Base-by-base conservation (phyloP, 495 filamentous ascomycete genomes). In the Tetracladium marchalianum region DNA sequence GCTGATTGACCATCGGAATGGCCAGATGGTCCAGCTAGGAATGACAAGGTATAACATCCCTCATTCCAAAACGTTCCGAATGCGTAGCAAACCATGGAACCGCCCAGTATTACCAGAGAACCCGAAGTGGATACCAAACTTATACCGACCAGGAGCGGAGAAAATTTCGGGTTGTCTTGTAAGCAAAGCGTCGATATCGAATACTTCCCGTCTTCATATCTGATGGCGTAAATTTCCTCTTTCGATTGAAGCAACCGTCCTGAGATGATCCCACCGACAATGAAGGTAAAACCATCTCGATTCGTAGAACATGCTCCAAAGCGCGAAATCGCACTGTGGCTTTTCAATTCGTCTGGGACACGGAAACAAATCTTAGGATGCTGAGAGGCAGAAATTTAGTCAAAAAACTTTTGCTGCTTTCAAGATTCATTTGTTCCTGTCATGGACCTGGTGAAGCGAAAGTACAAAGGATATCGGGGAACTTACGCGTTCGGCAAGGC, bases 81-180 rank as follows among this genome's bases (percentile, higher is more conserved):
- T 0, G 85, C 87, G 63, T 93, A 95, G 60, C 89, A 94, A 0
- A 88, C 84, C 19, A 85, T 86, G 15, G 90, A 89, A 12, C 90
- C 89, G 8, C 87, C 87, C 32, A 83, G 61, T 1, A 95, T 61
- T 13, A 82, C 51, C 4, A 87, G 52, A 19, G 71, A 57, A 12
- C 68, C 62, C 19, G 34, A 36, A 4, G 37, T 44, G 6, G 45
- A 38, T 1, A 73, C 64, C 7, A 67, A 60, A 16, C 70, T 77
- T 49, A 76, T 69, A 5, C 89, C 87, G 37, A 82, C 67, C 13
- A 94, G 65, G 4, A 94, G 61, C 62, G 62, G 48, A 44, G 52
- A 56, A 33, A 51, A 49, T 22, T 1, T 10, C 24, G 1, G 24
- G 17, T 3, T 12, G 0, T 12, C 16, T 12, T 42, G 34, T 13